Evolutionary conservation across 805 yeast species (phyloP), one percentile per base, ranked within the genome.

Genomic region (Cyberlindnera sargentensis): DNA sequence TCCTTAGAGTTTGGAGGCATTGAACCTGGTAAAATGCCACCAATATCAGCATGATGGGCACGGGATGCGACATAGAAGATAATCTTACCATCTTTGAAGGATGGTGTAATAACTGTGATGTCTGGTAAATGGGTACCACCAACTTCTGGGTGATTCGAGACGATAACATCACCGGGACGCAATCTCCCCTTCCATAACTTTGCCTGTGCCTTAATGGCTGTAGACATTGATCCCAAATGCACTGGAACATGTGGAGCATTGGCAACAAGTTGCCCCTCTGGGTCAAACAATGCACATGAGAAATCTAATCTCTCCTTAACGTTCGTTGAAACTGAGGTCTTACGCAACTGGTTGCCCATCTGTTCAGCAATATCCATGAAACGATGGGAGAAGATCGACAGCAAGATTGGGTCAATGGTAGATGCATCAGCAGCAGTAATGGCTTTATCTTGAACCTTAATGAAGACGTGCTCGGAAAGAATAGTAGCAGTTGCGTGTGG

Each of bases 31-130:
- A 87, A 65, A 45, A 83, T 77, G 10, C 95, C 95, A 15, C 98
- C 97, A 57, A 91, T 90, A 63, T 90, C 98, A 5, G 96, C 90
- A 65, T 91, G 98, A 64, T 90, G 98, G 2, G 96, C 97, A 50
- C 98, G 72, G 0, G 95, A 82, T 1, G 97, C 98, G 10, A 87
- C 89, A 71, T 87, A 90, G 61, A 90, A 90, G 27, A 88, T 76
- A 31, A 87, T 72, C 42, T 68, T 62, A 24, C 66, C 70, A 26
- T 70, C 70, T n/a, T 76, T 69, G 57, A 87, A 84, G 2, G 90
- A 89, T 0, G 98, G 98, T 0, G 96, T 85, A 37, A 91, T 81
- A 9, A 90, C 95, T 0, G 97, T 90, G 50, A 90, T 88, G 65
- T 86, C 95, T 0, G 95, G 95, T 46, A 86, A 67, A 64, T 86